Percentiles rank a stretch among this genome's conserved stretches.
Conservation (phyloP, 2,329 filamentous ascomycete genomes). For the Trichothecium roseum region DNA sequence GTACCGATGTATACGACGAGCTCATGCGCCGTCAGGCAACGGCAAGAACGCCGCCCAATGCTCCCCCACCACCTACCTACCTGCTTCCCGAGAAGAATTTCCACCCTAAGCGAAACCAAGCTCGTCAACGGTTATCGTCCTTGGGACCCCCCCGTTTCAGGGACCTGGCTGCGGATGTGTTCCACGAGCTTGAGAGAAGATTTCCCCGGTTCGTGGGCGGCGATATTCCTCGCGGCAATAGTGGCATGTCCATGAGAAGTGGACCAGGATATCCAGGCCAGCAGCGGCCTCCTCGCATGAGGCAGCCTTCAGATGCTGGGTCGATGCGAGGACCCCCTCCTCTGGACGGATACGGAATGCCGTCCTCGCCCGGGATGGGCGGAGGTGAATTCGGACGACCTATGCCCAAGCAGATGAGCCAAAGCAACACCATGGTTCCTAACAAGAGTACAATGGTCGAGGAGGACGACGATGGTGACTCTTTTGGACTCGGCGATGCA, state of each 20-base stretch:
- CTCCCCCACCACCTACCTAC: slow-evolving; percentile 54
- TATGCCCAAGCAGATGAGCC: slow-evolving; percentile 71
- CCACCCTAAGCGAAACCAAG: slow-evolving; percentile 95
- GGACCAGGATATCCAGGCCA: slow-evolving; percentile 42
- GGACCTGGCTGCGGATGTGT: slow-evolving; percentile 90
- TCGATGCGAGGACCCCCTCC: slow-evolving; percentile 41
- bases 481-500: slow-evolving; percentile 37
- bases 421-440: slow-evolving; percentile 91
- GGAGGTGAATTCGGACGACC: slow-evolving; percentile 64
- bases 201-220: slow-evolving; percentile 70
- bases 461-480: slow-evolving; percentile 73
- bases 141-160: slow-evolving; percentile 79
- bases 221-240: slow-evolving; percentile 59
- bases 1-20: slow-evolving; percentile 96
- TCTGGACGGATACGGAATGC: slow-evolving; percentile 39
- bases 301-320: slow-evolving; percentile 51
- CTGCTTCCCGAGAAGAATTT: slow-evolving; percentile 80
- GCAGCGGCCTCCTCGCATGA: slow-evolving; percentile 41
- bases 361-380: slow-evolving; percentile 46
- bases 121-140: slow-evolving; percentile 88
- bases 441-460: slow-evolving; percentile 98
- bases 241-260: slow-evolving; percentile 53
- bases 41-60: slow-evolving; percentile 41
- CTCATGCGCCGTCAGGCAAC: slow-evolving; percentile 73
- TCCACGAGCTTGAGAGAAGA: slow-evolving; percentile 83